Conservation (phyloP, 2,329 filamentous ascomycete species). For the Phialophora chinensis region DNA sequence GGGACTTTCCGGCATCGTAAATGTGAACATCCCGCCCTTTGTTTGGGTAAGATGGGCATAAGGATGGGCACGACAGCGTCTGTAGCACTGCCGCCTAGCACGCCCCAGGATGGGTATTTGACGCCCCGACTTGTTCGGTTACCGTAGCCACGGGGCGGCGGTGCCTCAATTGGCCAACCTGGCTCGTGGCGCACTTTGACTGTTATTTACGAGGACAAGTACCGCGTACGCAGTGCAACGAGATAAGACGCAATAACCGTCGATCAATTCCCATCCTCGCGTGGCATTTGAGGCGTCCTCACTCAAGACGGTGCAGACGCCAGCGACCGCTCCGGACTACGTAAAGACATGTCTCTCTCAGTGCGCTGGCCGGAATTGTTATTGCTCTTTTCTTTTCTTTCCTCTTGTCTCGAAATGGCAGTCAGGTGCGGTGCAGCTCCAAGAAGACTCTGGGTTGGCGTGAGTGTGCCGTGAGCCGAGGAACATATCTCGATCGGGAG, state of each 20-base stretch:
- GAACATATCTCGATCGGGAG: slow-evolving; percentile 20
- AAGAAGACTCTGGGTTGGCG: neutral
- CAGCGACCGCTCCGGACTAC: neutral
- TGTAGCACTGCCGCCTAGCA: neutral
- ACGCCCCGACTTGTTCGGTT: neutral
- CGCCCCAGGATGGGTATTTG: neutral
- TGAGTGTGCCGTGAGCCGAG: slow-evolving; percentile 30
- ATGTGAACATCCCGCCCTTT: slow-evolving; percentile 20
- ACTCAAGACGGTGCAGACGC: neutral
- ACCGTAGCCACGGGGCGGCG: neutral
- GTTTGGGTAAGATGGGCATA: slow-evolving; percentile 19
- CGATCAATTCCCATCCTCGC: slow-evolving; percentile 5
- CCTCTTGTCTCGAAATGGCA: neutral
- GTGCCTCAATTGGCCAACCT: neutral
- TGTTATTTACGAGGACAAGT: neutral
- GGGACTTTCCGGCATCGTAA: slow-evolving; percentile 7
- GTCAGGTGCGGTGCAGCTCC: neutral
- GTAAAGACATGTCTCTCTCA: neutral
- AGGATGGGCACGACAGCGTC: slow-evolving; percentile 17
- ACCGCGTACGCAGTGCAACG: neutral
- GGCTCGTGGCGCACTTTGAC: neutral
- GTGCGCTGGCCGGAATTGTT: neutral
- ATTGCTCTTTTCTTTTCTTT: neutral
- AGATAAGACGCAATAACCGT: neutral
- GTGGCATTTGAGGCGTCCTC: neutral